Base-by-base conservation (phyloP, 257 asterid species). In the Verbena officinalis region DNA sequence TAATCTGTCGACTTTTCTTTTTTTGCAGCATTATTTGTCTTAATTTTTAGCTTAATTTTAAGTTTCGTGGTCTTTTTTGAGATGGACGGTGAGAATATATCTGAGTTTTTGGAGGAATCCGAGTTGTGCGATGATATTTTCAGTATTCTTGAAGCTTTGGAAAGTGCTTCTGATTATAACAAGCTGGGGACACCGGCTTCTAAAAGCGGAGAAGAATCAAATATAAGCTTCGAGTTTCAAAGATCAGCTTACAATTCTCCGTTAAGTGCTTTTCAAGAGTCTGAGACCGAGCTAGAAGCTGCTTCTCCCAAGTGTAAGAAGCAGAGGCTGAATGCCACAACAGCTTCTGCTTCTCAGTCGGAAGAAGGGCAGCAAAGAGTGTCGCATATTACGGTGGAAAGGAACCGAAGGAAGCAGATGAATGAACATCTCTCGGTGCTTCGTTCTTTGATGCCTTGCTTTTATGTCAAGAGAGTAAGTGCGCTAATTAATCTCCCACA, bases 341-440 rank as follows among this genome's bases (percentile, higher is more conserved):
- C 73, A 0, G 66, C 64, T 1, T 27, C 78, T 7, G 64, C 73
- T 4, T 34, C 36, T 14, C 36, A 16, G 24, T 27, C 33, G 33
- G 95, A 80, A 24, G 84, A 74, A 11, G 85, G 79, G 58, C 86
- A 71, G 15, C 80, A 80, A 7, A 80, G 62, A 59, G 64, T 60
- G 45, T 71, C 91, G 7, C 97, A 90, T 59, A 85, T 90, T 7
- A 74, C 91, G 0, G 97, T 90, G 55, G 97, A 90, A 80, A 74
- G 97, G 69, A 87, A 90, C 59, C 67, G 97, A 30, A 72, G 97
- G 73, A 90, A 83, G 83, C 97, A 90, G 74, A 90, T 90, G 96
- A 90, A 90, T 12, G 96, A 83, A 65, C 86, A 90, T 62, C 81
- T 90, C 40, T 54, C 88, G 12, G 86, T 85, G 31, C 78, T 90